phyloP scores from a whole-genome alignment of 805 yeast genomes.

The Kazachstania martiniae region DNA sequence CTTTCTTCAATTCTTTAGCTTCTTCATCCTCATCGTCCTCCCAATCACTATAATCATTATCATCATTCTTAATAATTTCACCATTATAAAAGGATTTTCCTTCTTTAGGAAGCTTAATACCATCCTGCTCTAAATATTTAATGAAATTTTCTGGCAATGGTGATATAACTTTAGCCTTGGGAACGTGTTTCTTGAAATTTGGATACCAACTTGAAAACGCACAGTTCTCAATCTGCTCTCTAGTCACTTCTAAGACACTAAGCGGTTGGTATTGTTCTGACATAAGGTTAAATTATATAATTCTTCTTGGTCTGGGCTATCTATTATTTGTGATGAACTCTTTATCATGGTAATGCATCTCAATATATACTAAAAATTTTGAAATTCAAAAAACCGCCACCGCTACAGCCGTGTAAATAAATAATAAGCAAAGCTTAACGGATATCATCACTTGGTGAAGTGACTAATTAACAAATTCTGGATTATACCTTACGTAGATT shows the following conservation, averaged over 20 bases:
- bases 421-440: too few relatives aligned
- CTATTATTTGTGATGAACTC: too few relatives aligned
- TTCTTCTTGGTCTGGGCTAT: too few relatives aligned
- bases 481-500: too few relatives aligned
- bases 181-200: conserved; percentile 36
- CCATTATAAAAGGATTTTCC: conserved; percentile 27
- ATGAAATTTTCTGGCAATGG: conserved; percentile 51
- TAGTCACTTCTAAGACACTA: conserved; percentile 22
- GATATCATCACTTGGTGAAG: too few relatives aligned
- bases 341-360: too few relatives aligned
- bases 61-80: conserved; percentile 33
- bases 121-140: conserved; percentile 54
- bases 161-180: conserved; percentile 41
- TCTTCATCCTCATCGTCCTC: conserved; percentile 34
- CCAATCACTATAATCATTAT: conserved; percentile 70
- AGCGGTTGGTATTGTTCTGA: conserved; percentile 13
- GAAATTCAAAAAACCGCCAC: too few relatives aligned
- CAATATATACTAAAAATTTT: too few relatives aligned
- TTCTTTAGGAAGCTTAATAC: conserved; percentile 50
- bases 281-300: too few relatives aligned
- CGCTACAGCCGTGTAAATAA: too few relatives aligned
- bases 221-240: conserved; percentile 39
- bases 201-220: conserved; percentile 52
- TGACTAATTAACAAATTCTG: too few relatives aligned
- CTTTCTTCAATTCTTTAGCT: conserved; percentile 7